These are phyloP conservation scores for Xylariaceae sp. DNA, from an alignment of 2,329 filamentous ascomycete genomes.

Conservation along the genomic window DNA sequence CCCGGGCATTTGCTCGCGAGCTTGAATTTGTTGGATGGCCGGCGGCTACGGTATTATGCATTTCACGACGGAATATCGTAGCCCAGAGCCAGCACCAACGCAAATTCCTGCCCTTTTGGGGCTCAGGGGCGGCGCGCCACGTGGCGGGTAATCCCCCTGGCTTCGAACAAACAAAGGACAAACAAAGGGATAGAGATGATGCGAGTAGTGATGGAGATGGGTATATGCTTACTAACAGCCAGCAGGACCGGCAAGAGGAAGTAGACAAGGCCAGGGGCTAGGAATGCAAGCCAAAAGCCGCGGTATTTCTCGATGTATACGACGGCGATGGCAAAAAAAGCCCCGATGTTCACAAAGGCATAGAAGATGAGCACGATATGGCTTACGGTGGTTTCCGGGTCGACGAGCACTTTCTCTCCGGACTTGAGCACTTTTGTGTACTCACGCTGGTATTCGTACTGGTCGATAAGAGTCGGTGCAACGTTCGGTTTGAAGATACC, in stretches of 20 bases:
- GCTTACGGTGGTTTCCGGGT: slow-evolving; percentile 45
- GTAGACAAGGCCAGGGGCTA: slow-evolving; percentile 46
- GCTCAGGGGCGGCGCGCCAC: too few relatives aligned
- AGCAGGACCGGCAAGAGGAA: slow-evolving; percentile 56
- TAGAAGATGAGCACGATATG: slow-evolving; percentile 39
- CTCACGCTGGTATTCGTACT: slow-evolving; percentile 39
- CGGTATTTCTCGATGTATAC: slow-evolving; percentile 59
- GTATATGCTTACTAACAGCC: slow-evolving; percentile 36
- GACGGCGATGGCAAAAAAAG: slow-evolving; percentile 48
- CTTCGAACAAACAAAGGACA: neutral
- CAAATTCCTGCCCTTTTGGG: too few relatives aligned
- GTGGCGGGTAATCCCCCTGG: too few relatives aligned
- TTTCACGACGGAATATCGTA: too few relatives aligned
- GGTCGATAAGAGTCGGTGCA: slow-evolving; percentile 42
- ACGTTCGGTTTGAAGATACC: slow-evolving; percentile 67
- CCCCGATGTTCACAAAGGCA: slow-evolving; percentile 46
- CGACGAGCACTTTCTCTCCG: slow-evolving; percentile 44
- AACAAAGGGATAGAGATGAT: neutral
- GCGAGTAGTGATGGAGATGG: neutral
- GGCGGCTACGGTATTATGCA: too few relatives aligned
- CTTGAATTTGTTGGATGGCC: too few relatives aligned
- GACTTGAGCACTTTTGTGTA: slow-evolving; percentile 41
- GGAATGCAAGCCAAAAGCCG: slow-evolving; percentile 57
- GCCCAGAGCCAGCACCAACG: too few relatives aligned
- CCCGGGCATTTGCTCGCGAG: too few relatives aligned